These are phyloP conservation scores for Wickerhamiella qilinensis DNA, from an alignment of 805 yeast species.

Conservation along the genomic window DNA sequence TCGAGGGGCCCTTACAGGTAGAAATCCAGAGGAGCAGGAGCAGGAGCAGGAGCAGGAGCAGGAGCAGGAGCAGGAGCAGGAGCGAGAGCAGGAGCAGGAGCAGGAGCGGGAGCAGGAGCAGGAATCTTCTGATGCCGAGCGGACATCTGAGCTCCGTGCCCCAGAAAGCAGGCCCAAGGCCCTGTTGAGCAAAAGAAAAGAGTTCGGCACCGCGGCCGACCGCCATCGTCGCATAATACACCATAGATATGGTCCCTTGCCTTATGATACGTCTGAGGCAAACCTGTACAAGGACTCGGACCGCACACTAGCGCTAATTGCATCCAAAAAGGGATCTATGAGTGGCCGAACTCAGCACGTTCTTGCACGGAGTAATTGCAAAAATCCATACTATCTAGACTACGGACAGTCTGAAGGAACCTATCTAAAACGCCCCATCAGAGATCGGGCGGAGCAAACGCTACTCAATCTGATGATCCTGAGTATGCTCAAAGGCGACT, in stretches of 20 bases:
- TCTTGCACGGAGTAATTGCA: neutral
- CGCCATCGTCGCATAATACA: neutral
- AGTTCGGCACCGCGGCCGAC: neutral
- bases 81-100: constrained; percentile 11
- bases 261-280: neutral
- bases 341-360: neutral
- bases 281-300: neutral
- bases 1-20: too few species aligned
- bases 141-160: too few species aligned
- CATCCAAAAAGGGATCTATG: neutral
- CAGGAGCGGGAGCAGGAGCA: constrained; percentile 2
- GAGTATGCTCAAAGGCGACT: neutral
- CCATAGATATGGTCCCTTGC: neutral
- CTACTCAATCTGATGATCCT: neutral
- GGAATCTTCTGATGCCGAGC: too few species aligned
- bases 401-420: neutral
- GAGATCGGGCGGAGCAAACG: constrained; percentile 2
- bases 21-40: too few species aligned
- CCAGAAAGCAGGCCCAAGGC: too few species aligned
- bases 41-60: too few species aligned
- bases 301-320: neutral
- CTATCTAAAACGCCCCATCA: neutral
- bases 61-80: constrained; percentile 3
- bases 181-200: too few species aligned
- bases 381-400: neutral